Base-by-base conservation (phyloP, 495 filamentous ascomycete species). In the Sabuloglossum arenarium region DNA sequence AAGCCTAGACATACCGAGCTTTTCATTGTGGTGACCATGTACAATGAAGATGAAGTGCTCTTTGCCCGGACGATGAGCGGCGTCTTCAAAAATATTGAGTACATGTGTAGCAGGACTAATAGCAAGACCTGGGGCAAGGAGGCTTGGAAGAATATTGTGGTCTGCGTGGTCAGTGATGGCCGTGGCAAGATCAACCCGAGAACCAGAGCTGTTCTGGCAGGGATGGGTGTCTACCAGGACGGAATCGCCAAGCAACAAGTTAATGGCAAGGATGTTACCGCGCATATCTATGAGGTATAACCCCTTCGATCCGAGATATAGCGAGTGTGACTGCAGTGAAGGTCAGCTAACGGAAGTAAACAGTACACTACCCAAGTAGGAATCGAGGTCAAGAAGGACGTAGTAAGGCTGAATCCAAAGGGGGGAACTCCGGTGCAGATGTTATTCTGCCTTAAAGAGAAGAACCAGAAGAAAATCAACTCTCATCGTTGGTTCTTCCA, bases 401-500 rank as follows among this genome's bases (percentile, higher is more conserved):
- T 94, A 30, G 93, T 97, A 9, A 74, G 80, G 58, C 72, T 97
- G 29, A 85, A 85, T 58, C 81, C 81, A 4, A 79, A 76, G 54
- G 73, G 78, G 37, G 81, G 84, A 53, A 51, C 19, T 28, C 89
- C 90, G 0, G 85, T 97, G 11, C 93, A 99, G 69, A 84, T 99
- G 77, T 79, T 99, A 0, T 99, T 99, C 74, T 99, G 93, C 65
- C 67, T 99, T 60, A 99, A 99, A 74, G 93, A 99, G 67, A 94
- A 96, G 75, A 99, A 99, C 65, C 88, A 95, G 73, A 99, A 99
- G 74, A 99, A 99, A 73, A 97, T 99, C 76, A 99, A 99, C 65
- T 96, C 90, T 1, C 93, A 99, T 65, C 73, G 93, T 61, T 99
- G 93, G 93, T 96, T 97, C 72, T 97, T 99, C 78, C 84, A 95